These are phyloP conservation scores for Chlorella sp. DNA, from an alignment of 139 green algal species.

Conservation along the genomic window DNA sequence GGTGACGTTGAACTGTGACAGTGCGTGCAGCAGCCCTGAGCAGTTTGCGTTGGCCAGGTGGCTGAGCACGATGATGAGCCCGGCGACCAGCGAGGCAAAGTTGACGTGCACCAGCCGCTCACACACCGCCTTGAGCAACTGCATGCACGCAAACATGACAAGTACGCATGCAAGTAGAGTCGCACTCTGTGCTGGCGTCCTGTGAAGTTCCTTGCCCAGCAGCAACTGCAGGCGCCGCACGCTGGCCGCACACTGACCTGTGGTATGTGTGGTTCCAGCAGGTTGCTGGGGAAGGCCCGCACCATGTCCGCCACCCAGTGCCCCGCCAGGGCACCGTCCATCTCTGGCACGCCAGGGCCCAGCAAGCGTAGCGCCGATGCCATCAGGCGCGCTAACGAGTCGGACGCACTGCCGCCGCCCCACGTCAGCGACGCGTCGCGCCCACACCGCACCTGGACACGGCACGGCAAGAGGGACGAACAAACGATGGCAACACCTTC, in stretches of 20 bases:
- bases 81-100: conserved; percentile 17
- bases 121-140: conserved; percentile 12
- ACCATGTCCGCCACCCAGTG: conserved; percentile 18
- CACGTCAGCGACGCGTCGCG: conserved; percentile 14
- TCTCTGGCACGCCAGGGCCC: conserved; percentile 7
- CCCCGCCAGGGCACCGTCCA: conserved; percentile 9
- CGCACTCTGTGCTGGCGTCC: too few relatives aligned
- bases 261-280: conserved; percentile 12
- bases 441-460: conserved; percentile 15
- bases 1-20: conserved; percentile 7
- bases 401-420: neutral
- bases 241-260: too few relatives aligned
- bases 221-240: too few relatives aligned
- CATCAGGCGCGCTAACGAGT: conserved; percentile 1
- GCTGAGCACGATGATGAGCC: conserved; percentile 18
- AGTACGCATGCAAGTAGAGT: too few relatives aligned
- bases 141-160: too few relatives aligned
- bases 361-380: conserved; percentile 5
- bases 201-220: too few relatives aligned
- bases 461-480: neutral
- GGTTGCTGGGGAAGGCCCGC: neutral
- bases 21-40: conserved; percentile 9
- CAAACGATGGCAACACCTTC: too few relatives aligned
- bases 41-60: conserved; percentile 4
- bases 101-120: conserved; percentile 16